Conservation (phyloP, 257 asterid genomes). For the Craterostigma plantagineum region DNA sequence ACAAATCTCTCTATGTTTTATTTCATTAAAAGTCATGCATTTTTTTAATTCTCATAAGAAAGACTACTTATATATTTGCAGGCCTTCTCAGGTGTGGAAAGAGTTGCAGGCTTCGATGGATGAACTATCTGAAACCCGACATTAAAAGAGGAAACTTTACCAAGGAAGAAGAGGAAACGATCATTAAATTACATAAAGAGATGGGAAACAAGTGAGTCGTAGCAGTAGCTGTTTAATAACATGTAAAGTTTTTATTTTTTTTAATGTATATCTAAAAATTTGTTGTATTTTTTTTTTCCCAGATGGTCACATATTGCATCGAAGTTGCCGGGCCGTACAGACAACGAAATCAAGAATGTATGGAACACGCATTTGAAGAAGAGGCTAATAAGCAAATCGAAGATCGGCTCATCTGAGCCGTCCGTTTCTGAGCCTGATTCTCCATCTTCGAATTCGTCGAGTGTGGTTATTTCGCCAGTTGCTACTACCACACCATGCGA, state of each 20-base stretch:
- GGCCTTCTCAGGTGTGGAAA: slow-evolving; percentile 58
- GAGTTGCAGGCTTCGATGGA: slow-evolving; percentile 54
- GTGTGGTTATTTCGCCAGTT: too few relatives aligned
- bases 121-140: slow-evolving; percentile 43
- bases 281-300: background rate
- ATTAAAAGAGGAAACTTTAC: slow-evolving; percentile 44
- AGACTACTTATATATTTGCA: background rate
- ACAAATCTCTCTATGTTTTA: too few relatives aligned
- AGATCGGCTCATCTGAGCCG: too few relatives aligned
- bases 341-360: slow-evolving; percentile 23
- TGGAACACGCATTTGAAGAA: slow-evolving; percentile 54
- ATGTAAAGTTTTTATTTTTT: too few relatives aligned
- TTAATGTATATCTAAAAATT: too few relatives aligned
- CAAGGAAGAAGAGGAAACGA: slow-evolving; percentile 49
- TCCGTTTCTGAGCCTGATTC: too few relatives aligned
- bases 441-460: too few relatives aligned
- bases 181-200: slow-evolving; percentile 40
- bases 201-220: slow-evolving; percentile 35
- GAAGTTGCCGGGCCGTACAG: slow-evolving; percentile 26
- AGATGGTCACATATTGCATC: slow-evolving; percentile 68
- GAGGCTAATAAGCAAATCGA: slow-evolving; percentile 28
- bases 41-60: too few relatives aligned
- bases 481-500: too few relatives aligned
- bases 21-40: too few relatives aligned
- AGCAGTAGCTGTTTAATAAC: background rate